Base-by-base conservation (phyloP, 2,329 filamentous ascomycete species). In the Claviceps digitariae region DNA sequence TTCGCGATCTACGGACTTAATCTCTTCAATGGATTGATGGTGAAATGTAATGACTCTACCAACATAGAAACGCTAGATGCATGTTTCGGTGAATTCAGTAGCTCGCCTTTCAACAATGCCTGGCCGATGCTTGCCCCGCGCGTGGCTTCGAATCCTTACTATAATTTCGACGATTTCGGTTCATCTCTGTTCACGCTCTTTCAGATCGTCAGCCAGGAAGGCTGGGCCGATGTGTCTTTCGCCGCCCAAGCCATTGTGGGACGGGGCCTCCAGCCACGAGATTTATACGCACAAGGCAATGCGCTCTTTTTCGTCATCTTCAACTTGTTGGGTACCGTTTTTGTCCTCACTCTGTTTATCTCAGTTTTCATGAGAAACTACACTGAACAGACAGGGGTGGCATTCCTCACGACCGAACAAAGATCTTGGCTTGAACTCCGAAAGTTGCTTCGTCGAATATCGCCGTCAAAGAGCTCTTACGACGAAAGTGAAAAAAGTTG, bases 311-410 rank as follows among this genome's bases (percentile, higher is more conserved):
- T 98, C 66, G 82, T 98, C 53, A 77, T 91, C 4, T 98, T 97
- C 81, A 98, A 98, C 69, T 79, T 98, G 65, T 77, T 98, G 61
- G 90, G 90, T 34, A 93, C 93, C 0, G 91, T 98, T 58, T 98
- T 98, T 70, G 86, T 98, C 57, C 77, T 98, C 64, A 98, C 93
- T 1, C 74, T 98, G 64, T 98, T 98, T 68, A 94, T 98, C 48
- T 97, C 93, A 54, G 93, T 98, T 56, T 98, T 98, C 68, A 98
- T 98, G 93, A 88, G 93, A 56, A 98, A 96, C 67, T 98, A 98
- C 69, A 98, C 93, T 0, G 93, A 98, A 69, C 90, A 97, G 69
- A 98, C 93, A 0, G 93, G 93, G 1, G 93, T 98, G 45, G 93
- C 93, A 2, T 98, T 91, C 66, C 73, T 98, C 61, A 98, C 93